phyloP scores from a whole-genome alignment of 345 rosid species.

The Aethionema arabicum region DNA sequence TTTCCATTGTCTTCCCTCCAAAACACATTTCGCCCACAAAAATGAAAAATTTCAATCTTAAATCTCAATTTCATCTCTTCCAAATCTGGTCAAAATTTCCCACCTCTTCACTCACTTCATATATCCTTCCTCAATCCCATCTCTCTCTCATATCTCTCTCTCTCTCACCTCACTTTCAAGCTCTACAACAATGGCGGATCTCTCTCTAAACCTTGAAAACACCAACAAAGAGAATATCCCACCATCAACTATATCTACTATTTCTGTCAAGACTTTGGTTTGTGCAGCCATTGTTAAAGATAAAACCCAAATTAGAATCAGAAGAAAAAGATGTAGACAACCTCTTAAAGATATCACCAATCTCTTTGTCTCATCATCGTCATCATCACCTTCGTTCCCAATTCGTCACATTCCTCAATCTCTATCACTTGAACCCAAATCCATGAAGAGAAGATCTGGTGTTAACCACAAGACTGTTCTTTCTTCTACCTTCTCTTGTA shows the following conservation, averaged over 20 bases:
- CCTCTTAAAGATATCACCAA: conserved; percentile 41
- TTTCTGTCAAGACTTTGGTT: conserved; percentile 17
- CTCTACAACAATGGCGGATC: conserved; percentile 30
- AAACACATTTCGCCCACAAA: conserved; percentile 22
- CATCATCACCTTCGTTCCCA: conserved; percentile 18
- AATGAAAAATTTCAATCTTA: conserved; percentile 22
- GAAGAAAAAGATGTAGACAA: conserved; percentile 24
- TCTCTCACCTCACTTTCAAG: conserved; percentile 5
- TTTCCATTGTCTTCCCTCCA: conserved; percentile 38
- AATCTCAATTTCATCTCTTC: conserved; percentile 29
- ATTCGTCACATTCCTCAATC: conserved; percentile 14
- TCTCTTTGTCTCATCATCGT: conserved; percentile 29
- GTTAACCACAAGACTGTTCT: conserved; percentile 17
- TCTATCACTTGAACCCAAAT: conserved; percentile 32
- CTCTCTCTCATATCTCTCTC: conserved; percentile 14
- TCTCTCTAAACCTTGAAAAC: conserved; percentile 3
- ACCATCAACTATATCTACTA: neutral
- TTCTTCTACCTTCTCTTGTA: conserved; percentile 31
- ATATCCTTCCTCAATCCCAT: conserved; percentile 14
- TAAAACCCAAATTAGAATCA: conserved; percentile 26
- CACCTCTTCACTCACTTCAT: conserved; percentile 28
- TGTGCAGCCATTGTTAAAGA: conserved; percentile 22
- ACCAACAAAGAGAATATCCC: conserved; percentile 36
- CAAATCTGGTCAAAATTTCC: conserved; percentile 17
- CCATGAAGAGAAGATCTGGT: conserved; percentile 38